phyloP scores from a whole-genome alignment of 805 yeast genomes.

The Candida maris region DNA sequence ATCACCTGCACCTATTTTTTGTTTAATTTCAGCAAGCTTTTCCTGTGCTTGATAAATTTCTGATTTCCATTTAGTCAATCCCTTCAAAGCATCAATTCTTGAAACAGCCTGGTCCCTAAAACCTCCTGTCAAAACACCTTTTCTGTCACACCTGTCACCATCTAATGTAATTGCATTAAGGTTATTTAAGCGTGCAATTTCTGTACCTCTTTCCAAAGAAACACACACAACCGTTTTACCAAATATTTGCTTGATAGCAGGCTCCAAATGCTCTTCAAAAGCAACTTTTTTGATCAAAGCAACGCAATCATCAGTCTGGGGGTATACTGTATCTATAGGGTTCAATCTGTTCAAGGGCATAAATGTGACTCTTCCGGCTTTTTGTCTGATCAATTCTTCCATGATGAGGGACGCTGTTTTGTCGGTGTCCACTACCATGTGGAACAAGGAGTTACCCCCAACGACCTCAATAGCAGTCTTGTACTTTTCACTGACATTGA shows the following conservation, averaged over 20 bases:
- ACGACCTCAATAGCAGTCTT: slow-evolving; percentile 83
- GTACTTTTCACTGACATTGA: slow-evolving; percentile 76
- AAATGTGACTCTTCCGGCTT: slow-evolving; percentile 83
- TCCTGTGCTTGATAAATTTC: slow-evolving; percentile 41
- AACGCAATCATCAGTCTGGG: slow-evolving; percentile 62
- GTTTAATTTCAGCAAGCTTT: slow-evolving; percentile 37
- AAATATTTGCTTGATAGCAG: slow-evolving; percentile 76
- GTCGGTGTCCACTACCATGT: slow-evolving; percentile 86
- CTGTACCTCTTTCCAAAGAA: slow-evolving; percentile 64
- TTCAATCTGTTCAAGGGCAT: slow-evolving; percentile 78
- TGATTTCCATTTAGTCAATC: slow-evolving; percentile 48
- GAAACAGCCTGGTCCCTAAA: slow-evolving; percentile 66
- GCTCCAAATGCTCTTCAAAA: slow-evolving; percentile 50
- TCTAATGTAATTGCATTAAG: slow-evolving; percentile 82
- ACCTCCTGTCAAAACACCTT: slow-evolving; percentile 89
- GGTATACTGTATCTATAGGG: slow-evolving; percentile 45
- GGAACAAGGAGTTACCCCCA: slow-evolving; percentile 83
- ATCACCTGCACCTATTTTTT: slow-evolving; percentile 43
- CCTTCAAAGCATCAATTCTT: slow-evolving; percentile 65
- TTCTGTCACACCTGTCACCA: slow-evolving; percentile 84
- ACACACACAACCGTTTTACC: slow-evolving; percentile 77
- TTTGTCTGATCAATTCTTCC: slow-evolving; percentile 67
- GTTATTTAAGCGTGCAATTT: slow-evolving; percentile 55
- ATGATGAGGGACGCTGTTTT: slow-evolving; percentile 75
- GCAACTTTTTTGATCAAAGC: slow-evolving; percentile 77